Conservation (phyloP, 768 basidiomycete species). For the Tylopilus felleus region DNA sequence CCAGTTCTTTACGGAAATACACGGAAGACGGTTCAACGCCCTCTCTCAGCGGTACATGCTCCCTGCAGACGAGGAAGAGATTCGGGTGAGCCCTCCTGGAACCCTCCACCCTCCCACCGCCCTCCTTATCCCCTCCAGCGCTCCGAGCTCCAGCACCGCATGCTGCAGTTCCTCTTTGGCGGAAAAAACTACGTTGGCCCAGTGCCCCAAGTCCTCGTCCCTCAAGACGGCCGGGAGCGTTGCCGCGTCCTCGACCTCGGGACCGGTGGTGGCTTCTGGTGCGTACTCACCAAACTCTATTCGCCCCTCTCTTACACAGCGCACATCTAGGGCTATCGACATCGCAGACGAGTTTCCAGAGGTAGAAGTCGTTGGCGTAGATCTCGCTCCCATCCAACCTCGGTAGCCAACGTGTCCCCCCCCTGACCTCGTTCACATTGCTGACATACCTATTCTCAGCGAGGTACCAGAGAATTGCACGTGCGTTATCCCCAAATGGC, state of each 20-base stretch:
- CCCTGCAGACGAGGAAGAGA: conserved; percentile 64
- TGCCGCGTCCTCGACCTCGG: conserved; percentile 61
- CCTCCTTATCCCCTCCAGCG: conserved; percentile 41
- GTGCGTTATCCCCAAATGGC: conserved; percentile 39
- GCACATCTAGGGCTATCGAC: conserved; percentile 56
- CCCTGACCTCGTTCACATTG: conserved; percentile 2
- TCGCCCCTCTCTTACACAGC: neutral
- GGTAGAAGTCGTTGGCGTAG: conserved; percentile 65
- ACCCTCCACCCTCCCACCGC: neutral
- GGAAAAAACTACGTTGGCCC: conserved; percentile 68
- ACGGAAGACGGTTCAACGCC: conserved; percentile 54
- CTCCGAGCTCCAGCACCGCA: conserved; percentile 57
- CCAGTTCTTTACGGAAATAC: conserved; percentile 50
- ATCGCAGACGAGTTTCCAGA: conserved; percentile 70
- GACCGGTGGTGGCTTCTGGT: conserved; percentile 66
- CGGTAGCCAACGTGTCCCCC: conserved; percentile 41
- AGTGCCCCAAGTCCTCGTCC: conserved; percentile 50
- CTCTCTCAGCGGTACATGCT: conserved; percentile 58
- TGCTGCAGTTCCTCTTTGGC: conserved; percentile 63
- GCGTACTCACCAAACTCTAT: conserved; percentile 8
- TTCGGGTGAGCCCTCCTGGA: conserved; percentile 44
- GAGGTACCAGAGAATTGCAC: conserved; percentile 70
- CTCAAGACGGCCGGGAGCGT: conserved; percentile 28
- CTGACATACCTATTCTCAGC: conserved; percentile 35
- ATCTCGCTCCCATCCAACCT: conserved; percentile 71